Percentiles rank a stretch among this genome's conserved stretches.
Evolutionary conservation across 768 basidiomycete genomes (phyloP).

Genomic region (Roridomyces roridus): DNA sequence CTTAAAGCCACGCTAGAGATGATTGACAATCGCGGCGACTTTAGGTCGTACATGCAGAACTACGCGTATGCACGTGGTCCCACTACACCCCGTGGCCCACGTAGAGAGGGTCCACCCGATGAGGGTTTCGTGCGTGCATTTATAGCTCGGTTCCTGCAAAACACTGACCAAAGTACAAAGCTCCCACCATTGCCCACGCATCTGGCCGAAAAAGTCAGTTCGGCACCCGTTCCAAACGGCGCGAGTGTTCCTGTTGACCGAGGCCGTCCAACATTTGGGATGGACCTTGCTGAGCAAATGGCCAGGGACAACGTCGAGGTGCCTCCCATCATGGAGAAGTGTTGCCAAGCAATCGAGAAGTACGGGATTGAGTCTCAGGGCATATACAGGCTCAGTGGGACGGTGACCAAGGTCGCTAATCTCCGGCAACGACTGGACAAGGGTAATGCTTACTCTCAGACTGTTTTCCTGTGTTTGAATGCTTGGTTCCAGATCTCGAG

Average conservation of each 20-base stretch:
- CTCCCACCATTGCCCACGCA: constrained; percentile 66
- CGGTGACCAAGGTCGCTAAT: constrained; percentile 82
- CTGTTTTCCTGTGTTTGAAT: background rate
- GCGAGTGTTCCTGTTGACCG: constrained; percentile 56
- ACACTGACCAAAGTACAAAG: constrained; percentile 39
- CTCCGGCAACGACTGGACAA: constrained; percentile 86
- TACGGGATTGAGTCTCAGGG: constrained; percentile 85
- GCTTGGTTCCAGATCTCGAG: constrained; percentile 69
- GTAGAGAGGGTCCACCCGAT: constrained; percentile 87
- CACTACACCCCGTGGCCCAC: constrained; percentile 66
- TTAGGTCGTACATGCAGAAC: constrained; percentile 97
- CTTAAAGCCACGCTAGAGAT: constrained; percentile 87
- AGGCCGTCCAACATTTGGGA: constrained; percentile 87
- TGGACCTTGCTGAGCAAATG: constrained; percentile 94
- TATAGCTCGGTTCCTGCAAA: background rate
- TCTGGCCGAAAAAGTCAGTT: constrained; percentile 28
- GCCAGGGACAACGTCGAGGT: constrained; percentile 89
- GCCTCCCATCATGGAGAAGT: constrained; percentile 86
- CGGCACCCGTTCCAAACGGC: constrained; percentile 26
- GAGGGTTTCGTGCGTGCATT: constrained; percentile 87
- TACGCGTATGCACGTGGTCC: constrained; percentile 89
- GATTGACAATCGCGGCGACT: constrained; percentile 94
- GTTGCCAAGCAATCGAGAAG: constrained; percentile 90
- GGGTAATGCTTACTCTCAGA: constrained; percentile 50
- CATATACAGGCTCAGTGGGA: constrained; percentile 94